phyloP scores from a whole-genome alignment of 306 rosid genomes.

The Dryas octopetala region DNA sequence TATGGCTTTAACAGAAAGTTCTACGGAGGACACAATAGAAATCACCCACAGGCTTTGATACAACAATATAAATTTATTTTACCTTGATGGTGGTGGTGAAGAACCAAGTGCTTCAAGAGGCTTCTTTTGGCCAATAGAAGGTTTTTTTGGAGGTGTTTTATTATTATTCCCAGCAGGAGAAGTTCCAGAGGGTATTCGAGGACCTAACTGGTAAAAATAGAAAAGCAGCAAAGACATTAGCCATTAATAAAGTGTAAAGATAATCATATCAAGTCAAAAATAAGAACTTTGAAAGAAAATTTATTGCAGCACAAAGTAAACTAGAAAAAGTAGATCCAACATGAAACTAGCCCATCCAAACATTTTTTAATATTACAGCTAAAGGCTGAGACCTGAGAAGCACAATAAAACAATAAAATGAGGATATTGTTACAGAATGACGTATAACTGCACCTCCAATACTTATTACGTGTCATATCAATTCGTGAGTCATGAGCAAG shows the following conservation, averaged over 20 bases:
- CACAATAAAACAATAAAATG: background rate
- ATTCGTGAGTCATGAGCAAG: background rate
- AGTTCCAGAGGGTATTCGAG: conserved; percentile 52
- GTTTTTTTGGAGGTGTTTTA: conserved; percentile 60
- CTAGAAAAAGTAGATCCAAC: background rate
- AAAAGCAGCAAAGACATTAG: conserved; percentile 12
- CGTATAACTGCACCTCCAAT: background rate
- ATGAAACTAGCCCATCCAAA: background rate
- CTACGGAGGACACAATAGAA: conserved; percentile 18
- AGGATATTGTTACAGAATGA: background rate
- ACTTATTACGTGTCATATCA: background rate
- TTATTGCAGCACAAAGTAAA: conserved; percentile 3
- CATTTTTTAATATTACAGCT: background rate
- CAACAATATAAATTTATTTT: conserved; percentile 13
- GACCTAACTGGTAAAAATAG: conserved; percentile 34
- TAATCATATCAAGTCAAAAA: background rate
- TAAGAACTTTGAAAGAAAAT: background rate
- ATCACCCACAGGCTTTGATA: conserved; percentile 4
- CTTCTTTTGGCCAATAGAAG: conserved; percentile 80
- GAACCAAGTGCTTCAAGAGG: conserved; percentile 81
- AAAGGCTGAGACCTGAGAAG: background rate
- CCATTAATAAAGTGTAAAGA: background rate
- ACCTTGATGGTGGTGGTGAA: conserved; percentile 85
- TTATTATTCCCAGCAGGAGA: conserved; percentile 42
- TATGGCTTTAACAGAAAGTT: conserved; percentile 4